Percentiles rank a stretch among this genome's conserved stretches.
Conservation (phyloP, 2,329 filamentous ascomycete species). For the Tothia fuscella region DNA sequence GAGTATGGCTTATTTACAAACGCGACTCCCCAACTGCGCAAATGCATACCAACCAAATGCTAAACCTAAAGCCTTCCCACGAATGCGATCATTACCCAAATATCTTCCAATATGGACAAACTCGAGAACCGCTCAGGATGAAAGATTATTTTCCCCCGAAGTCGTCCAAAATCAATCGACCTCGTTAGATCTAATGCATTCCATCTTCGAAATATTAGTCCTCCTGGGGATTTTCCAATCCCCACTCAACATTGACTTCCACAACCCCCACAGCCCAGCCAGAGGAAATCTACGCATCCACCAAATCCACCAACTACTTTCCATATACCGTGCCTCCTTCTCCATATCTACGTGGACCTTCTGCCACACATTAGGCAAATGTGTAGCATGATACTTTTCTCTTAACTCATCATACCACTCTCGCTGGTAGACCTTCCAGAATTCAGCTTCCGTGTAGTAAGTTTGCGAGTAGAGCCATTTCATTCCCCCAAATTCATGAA, state of each 20-base stretch:
- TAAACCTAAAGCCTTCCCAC: no score
- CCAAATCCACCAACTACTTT: slow-evolving; percentile 5
- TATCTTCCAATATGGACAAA: no score
- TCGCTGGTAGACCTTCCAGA: slow-evolving; percentile 53
- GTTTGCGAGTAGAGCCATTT: slow-evolving; percentile 62
- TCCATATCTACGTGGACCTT: slow-evolving; percentile 36
- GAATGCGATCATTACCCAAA: no score
- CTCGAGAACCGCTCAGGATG: no score
- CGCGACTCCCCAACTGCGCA: no score
- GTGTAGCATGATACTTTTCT: slow-evolving; percentile 44
- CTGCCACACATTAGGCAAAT: slow-evolving; percentile 53
- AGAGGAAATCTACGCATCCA: slow-evolving; percentile 7
- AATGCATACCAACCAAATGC: no score
- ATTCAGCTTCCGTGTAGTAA: slow-evolving; percentile 55
- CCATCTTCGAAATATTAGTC: slow-evolving; percentile 8
- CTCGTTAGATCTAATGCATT: no score
- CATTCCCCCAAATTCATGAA: slow-evolving; percentile 49
- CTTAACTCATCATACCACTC: slow-evolving; percentile 48
- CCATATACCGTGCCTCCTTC: slow-evolving; percentile 5
- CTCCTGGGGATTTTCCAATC: slow-evolving; percentile 10
- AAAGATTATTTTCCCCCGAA: no score
- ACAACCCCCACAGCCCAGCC: slow-evolving; percentile 10
- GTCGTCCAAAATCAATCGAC: no score
- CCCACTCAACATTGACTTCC: slow-evolving; percentile 10
- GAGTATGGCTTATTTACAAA: no score